Evolutionary conservation across 495 filamentous ascomycete genomes (phyloP).

Genomic region (Margaritispora aquatica): DNA sequence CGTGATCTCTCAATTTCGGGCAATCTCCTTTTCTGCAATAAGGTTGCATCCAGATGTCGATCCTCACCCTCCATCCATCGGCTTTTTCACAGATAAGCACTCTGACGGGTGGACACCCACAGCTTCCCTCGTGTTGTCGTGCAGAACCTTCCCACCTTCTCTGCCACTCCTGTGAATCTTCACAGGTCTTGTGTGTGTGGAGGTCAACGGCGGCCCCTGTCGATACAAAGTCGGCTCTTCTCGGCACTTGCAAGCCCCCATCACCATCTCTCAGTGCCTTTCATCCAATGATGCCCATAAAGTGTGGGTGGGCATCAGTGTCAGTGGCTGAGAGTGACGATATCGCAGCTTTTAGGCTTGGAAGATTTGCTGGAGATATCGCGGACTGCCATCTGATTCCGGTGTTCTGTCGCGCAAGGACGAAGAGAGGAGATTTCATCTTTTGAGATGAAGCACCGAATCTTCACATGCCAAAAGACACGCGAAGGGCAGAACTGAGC

Average conservation of each 20-base stretch:
- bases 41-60: not conserved
- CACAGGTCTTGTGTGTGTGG: not conserved
- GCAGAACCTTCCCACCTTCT: not conserved
- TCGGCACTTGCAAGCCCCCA: conserved; percentile 3
- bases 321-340: not conserved
- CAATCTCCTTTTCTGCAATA: not conserved
- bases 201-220: not conserved
- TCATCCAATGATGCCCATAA: not conserved
- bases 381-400: not conserved
- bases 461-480: too few species aligned
- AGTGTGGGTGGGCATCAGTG: not conserved
- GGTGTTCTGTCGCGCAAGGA: too few species aligned
- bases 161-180: not conserved
- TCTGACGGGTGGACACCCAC: not conserved
- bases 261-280: too few species aligned
- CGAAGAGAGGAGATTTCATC: too few species aligned
- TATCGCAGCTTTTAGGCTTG: not conserved
- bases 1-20: not conserved
- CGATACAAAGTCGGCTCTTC: not conserved
- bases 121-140: too few species aligned
- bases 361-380: not conserved
- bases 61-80: not conserved
- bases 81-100: not conserved
- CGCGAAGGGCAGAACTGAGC: too few species aligned
- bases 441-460: too few species aligned